These are phyloP conservation scores for Pulveroboletus sp. DNA, from an alignment of 768 basidiomycete species.

Conservation along the genomic window DNA sequence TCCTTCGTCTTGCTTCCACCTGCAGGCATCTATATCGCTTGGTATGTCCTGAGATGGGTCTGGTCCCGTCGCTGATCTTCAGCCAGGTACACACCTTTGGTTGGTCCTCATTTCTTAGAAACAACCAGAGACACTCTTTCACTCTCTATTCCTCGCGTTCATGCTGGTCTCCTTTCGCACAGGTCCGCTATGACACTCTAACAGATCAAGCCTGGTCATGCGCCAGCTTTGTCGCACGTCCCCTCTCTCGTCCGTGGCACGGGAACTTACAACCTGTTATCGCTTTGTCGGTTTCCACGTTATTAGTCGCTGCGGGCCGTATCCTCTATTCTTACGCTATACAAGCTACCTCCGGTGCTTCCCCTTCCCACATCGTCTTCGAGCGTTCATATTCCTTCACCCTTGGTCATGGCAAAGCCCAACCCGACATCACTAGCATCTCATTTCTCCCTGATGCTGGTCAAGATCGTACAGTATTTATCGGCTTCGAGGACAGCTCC, in stretches of 20 bases:
- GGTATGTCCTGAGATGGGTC: slow-evolving; percentile 29
- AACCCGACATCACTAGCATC: slow-evolving; percentile 52
- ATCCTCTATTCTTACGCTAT: slow-evolving; percentile 56
- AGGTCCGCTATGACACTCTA: slow-evolving; percentile 48
- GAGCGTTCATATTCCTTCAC: slow-evolving; percentile 45
- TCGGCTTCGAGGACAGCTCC: slow-evolving; percentile 58
- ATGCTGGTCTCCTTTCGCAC: slow-evolving; percentile 40
- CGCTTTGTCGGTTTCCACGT: slow-evolving; percentile 48
- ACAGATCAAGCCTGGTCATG: slow-evolving; percentile 51
- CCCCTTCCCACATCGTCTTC: slow-evolving; percentile 40
- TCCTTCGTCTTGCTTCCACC: slow-evolving; percentile 30
- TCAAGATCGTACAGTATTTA: slow-evolving; percentile 41
- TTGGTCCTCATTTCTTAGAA: slow-evolving; percentile 50
- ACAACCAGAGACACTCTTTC: slow-evolving; percentile 50
- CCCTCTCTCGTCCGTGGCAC: slow-evolving; percentile 56
- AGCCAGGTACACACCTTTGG: slow-evolving; percentile 56
- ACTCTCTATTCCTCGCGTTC: slow-evolving; percentile 43
- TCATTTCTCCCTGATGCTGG: slow-evolving; percentile 44
- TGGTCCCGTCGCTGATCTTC: neutral
- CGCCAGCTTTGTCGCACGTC: slow-evolving; percentile 54
- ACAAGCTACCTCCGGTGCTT: slow-evolving; percentile 24
- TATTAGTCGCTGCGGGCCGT: slow-evolving; percentile 59
- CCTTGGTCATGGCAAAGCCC: slow-evolving; percentile 23
- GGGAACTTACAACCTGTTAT: slow-evolving; percentile 53
- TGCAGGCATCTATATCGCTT: slow-evolving; percentile 32